Evolutionary conservation across 129 eudicot species (phyloP), one percentile per base, ranked within the genome.

Genomic region (Cynara cardunculus): DNA sequence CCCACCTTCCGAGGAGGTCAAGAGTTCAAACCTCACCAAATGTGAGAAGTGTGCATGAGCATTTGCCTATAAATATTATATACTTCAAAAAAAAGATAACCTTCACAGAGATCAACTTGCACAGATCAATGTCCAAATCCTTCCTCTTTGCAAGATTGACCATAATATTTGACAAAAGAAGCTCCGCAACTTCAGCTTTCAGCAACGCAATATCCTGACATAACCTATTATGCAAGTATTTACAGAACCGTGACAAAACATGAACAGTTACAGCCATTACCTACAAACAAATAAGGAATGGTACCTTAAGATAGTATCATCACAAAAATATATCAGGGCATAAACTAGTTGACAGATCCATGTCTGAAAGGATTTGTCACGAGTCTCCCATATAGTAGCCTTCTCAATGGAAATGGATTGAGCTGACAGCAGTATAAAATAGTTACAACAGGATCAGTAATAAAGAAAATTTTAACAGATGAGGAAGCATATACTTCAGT

Each of bases 131-230:
- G 73, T 88, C 90, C 79, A 89, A 71, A 77, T 84, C 85, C 80
- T 85, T 89, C 87, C 90, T 87, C 76, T 91, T 87, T 26, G 99
- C 84, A 64, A 95, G 87, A 89, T 92, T 87, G 81, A 95, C 93
- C 80, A 92, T 78, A 79, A 95, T 86, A 81, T 79, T 86, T 59
- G 97, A 88, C 61, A 95, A 87, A 68, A 95, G 91, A 75, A 95
- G 90, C 89, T 95, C 97, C 10, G 99, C 96, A 88, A 95, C 91
- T 90, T 95, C 99, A 80, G 97, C 91, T 91, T 95, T 95, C 81
- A 88, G 84, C 84, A 91, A 70, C 77, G 93, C 97, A 88, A 95
- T 85, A 81, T 95, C 97, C 81, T 95, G 99, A 71, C 97, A 95
- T 81, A 95, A 86, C 82, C 99, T 95, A 89, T 56, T 8, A 72